Conservation (phyloP, 139 green algal genomes). For the Parachlorella kessleri region DNA sequence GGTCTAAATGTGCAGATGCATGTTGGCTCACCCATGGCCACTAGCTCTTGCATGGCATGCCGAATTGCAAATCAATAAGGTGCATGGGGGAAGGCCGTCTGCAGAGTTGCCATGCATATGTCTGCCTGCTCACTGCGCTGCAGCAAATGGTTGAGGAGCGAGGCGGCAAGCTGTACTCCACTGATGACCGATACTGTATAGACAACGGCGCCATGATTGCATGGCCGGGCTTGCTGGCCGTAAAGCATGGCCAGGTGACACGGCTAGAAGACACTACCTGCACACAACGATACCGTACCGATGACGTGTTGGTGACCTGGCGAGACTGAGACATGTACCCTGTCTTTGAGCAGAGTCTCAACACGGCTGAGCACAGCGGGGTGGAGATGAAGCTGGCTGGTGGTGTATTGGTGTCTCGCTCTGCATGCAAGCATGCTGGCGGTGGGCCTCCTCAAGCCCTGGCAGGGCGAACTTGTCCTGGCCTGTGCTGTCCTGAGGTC, state of each 20-base stretch:
- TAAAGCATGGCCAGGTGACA: constrained; percentile 52
- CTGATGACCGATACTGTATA: constrained; percentile 88
- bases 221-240: constrained; percentile 84
- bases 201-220: constrained; percentile 98
- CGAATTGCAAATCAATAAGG: too few relatives aligned
- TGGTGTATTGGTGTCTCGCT: too few relatives aligned
- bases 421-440: too few relatives aligned
- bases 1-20: too few relatives aligned
- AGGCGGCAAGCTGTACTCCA: constrained; percentile 69
- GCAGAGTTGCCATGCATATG: too few relatives aligned
- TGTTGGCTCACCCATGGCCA: too few relatives aligned
- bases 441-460: too few relatives aligned
- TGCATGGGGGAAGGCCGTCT: too few relatives aligned
- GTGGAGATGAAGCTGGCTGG: not conserved
- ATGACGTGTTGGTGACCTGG: constrained; percentile 84
- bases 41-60: too few relatives aligned
- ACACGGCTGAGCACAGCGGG: not conserved
- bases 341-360: not conserved
- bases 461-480: too few relatives aligned
- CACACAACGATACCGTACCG: constrained; percentile 89
- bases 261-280: constrained; percentile 68
- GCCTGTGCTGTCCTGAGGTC: too few relatives aligned
- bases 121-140: not conserved
- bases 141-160: constrained; percentile 65
- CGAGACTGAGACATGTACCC: constrained; percentile 34